Percentiles rank a stretch among this genome's conserved stretches.
phyloP scores from a whole-genome alignment of 2,329 filamentous ascomycete genomes.

The Dryadomyces quercivorus region DNA sequence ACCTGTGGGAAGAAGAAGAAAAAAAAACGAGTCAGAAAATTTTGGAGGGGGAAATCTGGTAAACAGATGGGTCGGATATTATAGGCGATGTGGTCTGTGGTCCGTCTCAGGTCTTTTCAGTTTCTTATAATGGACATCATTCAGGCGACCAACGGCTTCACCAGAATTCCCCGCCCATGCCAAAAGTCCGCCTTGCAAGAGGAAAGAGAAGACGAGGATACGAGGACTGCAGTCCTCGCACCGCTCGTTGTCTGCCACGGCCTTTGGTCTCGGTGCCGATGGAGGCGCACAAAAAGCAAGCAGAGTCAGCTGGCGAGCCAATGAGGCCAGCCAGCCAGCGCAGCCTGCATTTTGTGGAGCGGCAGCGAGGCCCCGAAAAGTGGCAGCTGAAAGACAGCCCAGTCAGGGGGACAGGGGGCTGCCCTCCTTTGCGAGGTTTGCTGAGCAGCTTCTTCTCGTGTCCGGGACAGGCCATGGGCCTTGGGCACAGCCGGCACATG shows the following conservation, averaged over 20 bases:
- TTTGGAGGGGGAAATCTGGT: not conserved
- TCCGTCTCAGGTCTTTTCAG: slow-evolving; percentile 67
- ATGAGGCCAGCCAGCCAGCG: slow-evolving; percentile 2
- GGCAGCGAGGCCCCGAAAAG: slow-evolving; percentile 7
- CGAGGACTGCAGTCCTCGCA: not conserved
- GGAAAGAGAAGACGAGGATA: not conserved
- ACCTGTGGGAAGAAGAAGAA: not conserved
- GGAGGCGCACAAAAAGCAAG: slow-evolving; percentile 23
- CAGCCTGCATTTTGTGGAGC: not conserved
- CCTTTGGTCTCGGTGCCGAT: slow-evolving; percentile 51
- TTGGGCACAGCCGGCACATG: not conserved
- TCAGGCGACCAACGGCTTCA: slow-evolving; percentile 38
- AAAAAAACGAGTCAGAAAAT: not conserved
- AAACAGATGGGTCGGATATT: not conserved
- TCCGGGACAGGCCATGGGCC: slow-evolving; percentile 3
- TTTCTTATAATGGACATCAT: slow-evolving; percentile 40
- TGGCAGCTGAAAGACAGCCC: slow-evolving; percentile 1
- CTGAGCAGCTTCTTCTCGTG: slow-evolving; percentile 4
- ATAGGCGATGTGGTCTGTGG: not conserved
- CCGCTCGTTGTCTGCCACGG: slow-evolving; percentile 37
- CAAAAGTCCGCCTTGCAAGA: slow-evolving; percentile 6
- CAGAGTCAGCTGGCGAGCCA: too few species aligned
- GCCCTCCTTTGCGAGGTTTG: not conserved
- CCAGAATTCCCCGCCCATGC: slow-evolving; percentile 12
- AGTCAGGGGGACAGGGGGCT: not conserved